Conservation (phyloP, 495 filamentous ascomycete species). For the Hypoxylon intermedium region DNA sequence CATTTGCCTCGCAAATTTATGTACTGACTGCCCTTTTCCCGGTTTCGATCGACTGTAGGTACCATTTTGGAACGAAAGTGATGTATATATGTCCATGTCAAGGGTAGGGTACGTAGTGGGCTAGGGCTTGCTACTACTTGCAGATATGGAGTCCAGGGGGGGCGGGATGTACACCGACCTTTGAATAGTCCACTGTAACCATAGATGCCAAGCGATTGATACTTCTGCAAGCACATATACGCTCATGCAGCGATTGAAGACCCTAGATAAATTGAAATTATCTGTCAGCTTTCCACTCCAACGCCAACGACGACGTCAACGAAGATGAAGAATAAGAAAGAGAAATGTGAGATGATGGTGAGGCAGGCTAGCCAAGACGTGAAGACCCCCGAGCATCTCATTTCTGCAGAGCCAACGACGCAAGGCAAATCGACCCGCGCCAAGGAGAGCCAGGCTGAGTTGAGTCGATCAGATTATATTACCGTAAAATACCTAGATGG, state of each 20-base stretch:
- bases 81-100: slow-evolving; percentile 28
- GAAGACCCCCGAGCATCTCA: slow-evolving; percentile 10
- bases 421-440: slow-evolving; percentile 1
- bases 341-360: slow-evolving; percentile 2
- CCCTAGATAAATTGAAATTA: slow-evolving; percentile 22
- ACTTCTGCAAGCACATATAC: slow-evolving; percentile 27
- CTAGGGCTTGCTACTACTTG: slow-evolving; percentile 23
- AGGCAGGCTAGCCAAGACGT: slow-evolving; percentile 19
- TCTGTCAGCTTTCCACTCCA: slow-evolving; percentile 24
- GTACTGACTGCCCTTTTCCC: slow-evolving; percentile 22
- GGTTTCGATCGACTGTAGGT: slow-evolving; percentile 25
- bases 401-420: slow-evolving; percentile 12
- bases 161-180: slow-evolving; percentile 39
- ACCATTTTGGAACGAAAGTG: slow-evolving; percentile 18
- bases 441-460: neutral
- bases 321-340: neutral
- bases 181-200: slow-evolving; percentile 37
- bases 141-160: slow-evolving; percentile 28
- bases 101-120: slow-evolving; percentile 25
- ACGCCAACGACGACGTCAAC: slow-evolving; percentile 1
- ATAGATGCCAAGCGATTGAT: slow-evolving; percentile 29
- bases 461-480: slow-evolving; percentile 1
- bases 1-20: slow-evolving; percentile 10
- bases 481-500: slow-evolving; percentile 7
- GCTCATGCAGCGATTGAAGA: slow-evolving; percentile 28